Percentiles rank a stretch among this genome's conserved stretches.
Evolutionary conservation across 768 basidiomycete genomes (phyloP).

Genomic region (Boletus vinaceobasis): DNA sequence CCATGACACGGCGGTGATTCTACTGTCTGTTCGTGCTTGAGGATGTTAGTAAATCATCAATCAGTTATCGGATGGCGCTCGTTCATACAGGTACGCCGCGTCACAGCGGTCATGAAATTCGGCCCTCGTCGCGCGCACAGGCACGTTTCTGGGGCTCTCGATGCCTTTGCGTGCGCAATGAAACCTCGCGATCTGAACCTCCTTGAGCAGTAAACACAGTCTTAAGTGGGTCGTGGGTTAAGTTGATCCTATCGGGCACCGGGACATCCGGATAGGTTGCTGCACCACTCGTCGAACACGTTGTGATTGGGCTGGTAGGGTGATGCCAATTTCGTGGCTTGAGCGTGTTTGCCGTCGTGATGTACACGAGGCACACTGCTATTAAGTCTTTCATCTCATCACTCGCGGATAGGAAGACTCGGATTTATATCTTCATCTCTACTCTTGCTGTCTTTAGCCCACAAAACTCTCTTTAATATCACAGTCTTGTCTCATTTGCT

Average conservation of each 20-base stretch:
- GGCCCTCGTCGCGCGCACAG: background rate
- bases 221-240: background rate
- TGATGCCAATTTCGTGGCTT: slow-evolving; percentile 4
- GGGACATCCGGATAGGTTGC: background rate
- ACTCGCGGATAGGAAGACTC: slow-evolving; percentile 6
- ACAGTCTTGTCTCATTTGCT: background rate
- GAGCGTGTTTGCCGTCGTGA: slow-evolving; percentile 19
- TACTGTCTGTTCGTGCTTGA: background rate
- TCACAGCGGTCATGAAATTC: background rate
- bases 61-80: background rate
- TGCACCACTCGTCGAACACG: background rate
- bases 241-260: background rate
- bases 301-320: background rate
- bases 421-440: slow-evolving; percentile 1
- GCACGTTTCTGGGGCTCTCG: background rate
- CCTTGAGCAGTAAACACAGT: no score
- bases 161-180: background rate
- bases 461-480: slow-evolving; percentile 11
- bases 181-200: background rate
- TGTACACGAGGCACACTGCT: slow-evolving; percentile 15
- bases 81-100: background rate
- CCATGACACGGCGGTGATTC: background rate
- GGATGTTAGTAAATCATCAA: background rate
- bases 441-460: background rate
- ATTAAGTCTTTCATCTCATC: slow-evolving; percentile 11